These are phyloP conservation scores for Protea cynaroides DNA, from an alignment of 164 flowering plant genomes.

Conservation along the genomic window DNA sequence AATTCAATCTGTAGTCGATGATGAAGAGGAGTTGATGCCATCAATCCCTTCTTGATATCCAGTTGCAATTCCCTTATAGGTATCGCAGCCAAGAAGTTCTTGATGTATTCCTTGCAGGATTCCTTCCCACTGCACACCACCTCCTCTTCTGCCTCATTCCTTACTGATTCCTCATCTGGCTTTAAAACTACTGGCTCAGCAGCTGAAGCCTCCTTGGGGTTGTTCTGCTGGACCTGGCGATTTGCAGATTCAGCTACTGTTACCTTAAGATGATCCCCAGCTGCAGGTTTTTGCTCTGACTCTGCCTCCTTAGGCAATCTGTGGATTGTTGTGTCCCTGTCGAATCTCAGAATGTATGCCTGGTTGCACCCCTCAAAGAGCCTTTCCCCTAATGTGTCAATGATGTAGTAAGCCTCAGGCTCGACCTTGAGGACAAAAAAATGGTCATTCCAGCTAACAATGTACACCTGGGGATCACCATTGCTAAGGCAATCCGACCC, in stretches of 20 bases:
- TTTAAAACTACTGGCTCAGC: constrained; percentile 9
- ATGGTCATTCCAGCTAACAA: constrained; percentile 97
- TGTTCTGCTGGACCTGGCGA: constrained; percentile 14
- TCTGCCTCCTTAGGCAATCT: constrained; percentile 28
- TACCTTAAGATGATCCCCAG: constrained; percentile 28
- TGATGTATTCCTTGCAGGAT: constrained; percentile 88
- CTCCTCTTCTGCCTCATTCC: constrained; percentile 35
- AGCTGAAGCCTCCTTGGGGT: constrained; percentile 14
- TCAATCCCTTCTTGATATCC: constrained; percentile 81
- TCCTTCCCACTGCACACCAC: constrained; percentile 78
- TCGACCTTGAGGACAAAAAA: constrained; percentile 91
- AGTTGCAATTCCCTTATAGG: constrained; percentile 86
- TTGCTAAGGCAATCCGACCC: constrained; percentile 22
- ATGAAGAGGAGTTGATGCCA: constrained; percentile 64
- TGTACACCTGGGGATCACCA: constrained; percentile 48
- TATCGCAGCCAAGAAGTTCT: constrained; percentile 91
- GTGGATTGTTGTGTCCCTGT: constrained; percentile 43
- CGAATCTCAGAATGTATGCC: constrained; percentile 87
- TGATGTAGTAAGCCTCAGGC: constrained; percentile 76
- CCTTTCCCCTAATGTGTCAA: constrained; percentile 95
- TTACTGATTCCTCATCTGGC: constrained; percentile 25
- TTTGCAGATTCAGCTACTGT: constrained; percentile 21
- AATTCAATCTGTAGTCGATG: constrained; percentile 90
- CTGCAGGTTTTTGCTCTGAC: constrained; percentile 41
- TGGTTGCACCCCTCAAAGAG: constrained; percentile 88